Base-by-base conservation (phyloP, 495 filamentous ascomycete genomes). In the Aspergillus homomorphus region DNA sequence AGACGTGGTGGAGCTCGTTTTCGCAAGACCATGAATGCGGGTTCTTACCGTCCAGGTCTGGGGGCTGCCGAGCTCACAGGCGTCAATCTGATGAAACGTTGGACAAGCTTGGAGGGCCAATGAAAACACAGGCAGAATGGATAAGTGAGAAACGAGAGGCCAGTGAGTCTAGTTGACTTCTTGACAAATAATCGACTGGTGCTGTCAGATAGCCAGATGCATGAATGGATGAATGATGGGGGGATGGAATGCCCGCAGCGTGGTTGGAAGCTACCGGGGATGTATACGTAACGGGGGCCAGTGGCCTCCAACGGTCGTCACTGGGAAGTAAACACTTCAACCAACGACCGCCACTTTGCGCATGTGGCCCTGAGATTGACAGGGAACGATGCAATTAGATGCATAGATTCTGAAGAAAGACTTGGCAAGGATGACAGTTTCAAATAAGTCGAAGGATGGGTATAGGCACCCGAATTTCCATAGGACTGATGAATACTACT, bases 21-120 rank as follows among this genome's bases (percentile, higher is more conserved):
- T 60, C 76, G 73, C 64, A 78, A 66, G 62, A 77, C 76, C 76
- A 78, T 78, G 65, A 76, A 76, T 69, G 63, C 69, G 57, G 55
- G 56, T 59, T 51, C 14, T 38, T 21, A 53, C 20, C 26, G 45
- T 49, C 26, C 26, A 24, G 52, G 33, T 45, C 50, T 48, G 49
- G 33, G 53, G 53, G 43, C 57, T 24, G 38, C 50, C 57, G 57
- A 48, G 53, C 22, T 54, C 20, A 44, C 51, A 6, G 28, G 51
- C 41, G 45, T 38, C 58, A 60, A 61, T 43, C 26, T n/a, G 28
- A 54, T 54, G 60, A 62, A 62, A 58, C 62, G 54, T 55, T 58
- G 49, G 45, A 56, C 55, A 58, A 45, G 15, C 51, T 58, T 56
- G 42, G 50, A n/a, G 38, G 45, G 30, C 60, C 60, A 62, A 58